Evolutionary conservation across 768 basidiomycete genomes (phyloP), one percentile per base, ranked within the genome.

Genomic region (Mycena indigotica): DNA sequence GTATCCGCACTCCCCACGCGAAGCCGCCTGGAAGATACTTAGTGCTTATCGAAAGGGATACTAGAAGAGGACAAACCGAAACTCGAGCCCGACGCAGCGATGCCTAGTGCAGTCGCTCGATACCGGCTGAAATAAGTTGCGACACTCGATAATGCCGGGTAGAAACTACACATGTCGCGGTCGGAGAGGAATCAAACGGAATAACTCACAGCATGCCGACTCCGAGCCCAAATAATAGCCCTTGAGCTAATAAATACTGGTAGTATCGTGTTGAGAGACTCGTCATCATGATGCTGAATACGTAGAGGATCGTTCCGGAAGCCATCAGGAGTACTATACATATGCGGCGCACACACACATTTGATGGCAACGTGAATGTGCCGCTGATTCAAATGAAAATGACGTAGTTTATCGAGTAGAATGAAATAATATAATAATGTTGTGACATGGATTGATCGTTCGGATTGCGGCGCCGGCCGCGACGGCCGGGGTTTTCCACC

Each of bases 81-180:
- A 56, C 87, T 82, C 24, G 86, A 85, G 19, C 91, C 91, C 30
- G 88, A 82, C 1, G 82, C 77, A 17, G 84, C 85, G 55, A 93
- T 73, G 2, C 91, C 91, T 35, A 88, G 73, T 0, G 90, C 88
- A 2, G 89, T 85, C 3, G 86, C 87, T 15, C 89, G 81, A 61
- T 85, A 84, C 58, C 78, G 79, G 48, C 67, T 65, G 71, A 89
- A 92, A 67, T 85, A 79, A 1, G 85, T 89, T 0, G 87, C 81
- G 12, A 89, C 77, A 50, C 85, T 84, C 3, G 86, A 78, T 28
- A 91, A 72, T 0, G 86, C 76, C 0, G 89, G 89, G 62, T 88
- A 89, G 69, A 89, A 89, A 30, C 87, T 41, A 28, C 24, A 54
- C 48, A 54, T 60, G 54, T 57, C 32, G 53, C 23, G 15, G 13